Conservation (phyloP, 768 basidiomycete species). For the Amanita muscaria region DNA sequence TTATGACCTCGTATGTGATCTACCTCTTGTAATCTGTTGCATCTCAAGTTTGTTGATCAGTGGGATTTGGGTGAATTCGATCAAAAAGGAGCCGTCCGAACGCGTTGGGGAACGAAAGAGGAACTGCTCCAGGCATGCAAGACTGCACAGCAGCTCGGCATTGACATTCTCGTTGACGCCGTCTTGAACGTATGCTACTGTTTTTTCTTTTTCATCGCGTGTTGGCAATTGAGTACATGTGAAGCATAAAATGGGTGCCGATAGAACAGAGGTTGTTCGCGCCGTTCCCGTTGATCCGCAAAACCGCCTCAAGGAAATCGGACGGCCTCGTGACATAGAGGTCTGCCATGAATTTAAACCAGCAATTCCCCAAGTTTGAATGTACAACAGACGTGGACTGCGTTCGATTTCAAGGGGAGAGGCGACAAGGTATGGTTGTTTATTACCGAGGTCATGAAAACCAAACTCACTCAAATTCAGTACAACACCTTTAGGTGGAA, state of each 20-base stretch:
- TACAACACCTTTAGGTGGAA: slow-evolving; percentile 69
- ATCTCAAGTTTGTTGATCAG: slow-evolving; percentile 25
- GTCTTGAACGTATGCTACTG: slow-evolving; percentile 65
- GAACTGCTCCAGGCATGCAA: slow-evolving; percentile 66
- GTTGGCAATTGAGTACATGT: slow-evolving; percentile 6
- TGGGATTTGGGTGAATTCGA: slow-evolving; percentile 86
- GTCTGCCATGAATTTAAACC: slow-evolving; percentile 27
- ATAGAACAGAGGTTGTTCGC: slow-evolving; percentile 57
- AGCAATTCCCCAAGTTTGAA: not conserved
- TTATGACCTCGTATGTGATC: slow-evolving; percentile 60
- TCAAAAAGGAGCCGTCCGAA: slow-evolving; percentile 60
- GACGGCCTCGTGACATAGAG: slow-evolving; percentile 55
- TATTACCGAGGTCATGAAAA: not conserved
- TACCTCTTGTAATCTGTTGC: not conserved
- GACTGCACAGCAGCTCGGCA: slow-evolving; percentile 55
- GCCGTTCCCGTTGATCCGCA: slow-evolving; percentile 65
- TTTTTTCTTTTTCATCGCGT: not conserved
- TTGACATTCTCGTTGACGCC: slow-evolving; percentile 78
- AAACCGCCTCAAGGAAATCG: slow-evolving; percentile 56
- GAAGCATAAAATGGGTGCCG: slow-evolving; percentile 82
- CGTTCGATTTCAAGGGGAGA: slow-evolving; percentile 75
- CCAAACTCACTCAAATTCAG: slow-evolving; percentile 24
- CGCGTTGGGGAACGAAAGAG: slow-evolving; percentile 84
- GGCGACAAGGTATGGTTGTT: slow-evolving; percentile 45
- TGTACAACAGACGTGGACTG: slow-evolving; percentile 66